Evolutionary conservation across 2,329 filamentous ascomycete species (phyloP).

Genomic region (Pestalotiopsis fici): DNA sequence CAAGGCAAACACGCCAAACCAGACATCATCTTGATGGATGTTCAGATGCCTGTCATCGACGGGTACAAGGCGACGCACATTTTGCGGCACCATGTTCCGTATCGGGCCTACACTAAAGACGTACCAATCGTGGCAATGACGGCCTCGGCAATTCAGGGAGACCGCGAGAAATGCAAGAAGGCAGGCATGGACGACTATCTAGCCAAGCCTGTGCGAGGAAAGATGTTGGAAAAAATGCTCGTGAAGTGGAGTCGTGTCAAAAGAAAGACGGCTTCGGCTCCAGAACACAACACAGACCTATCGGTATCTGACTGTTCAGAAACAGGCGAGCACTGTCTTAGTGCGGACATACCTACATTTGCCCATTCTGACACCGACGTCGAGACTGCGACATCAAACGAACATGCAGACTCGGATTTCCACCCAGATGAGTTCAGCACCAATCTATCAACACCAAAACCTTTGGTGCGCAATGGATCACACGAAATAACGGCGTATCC

Average conservation of each 20-base stretch:
- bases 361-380: slow-evolving; percentile 13
- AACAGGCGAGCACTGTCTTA: slow-evolving; percentile 39
- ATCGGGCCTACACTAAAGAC: slow-evolving; percentile 57
- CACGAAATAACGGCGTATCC: slow-evolving; percentile 39
- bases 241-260: slow-evolving; percentile 61
- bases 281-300: slow-evolving; percentile 22
- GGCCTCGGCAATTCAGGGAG: slow-evolving; percentile 75
- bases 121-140: slow-evolving; percentile 84
- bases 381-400: slow-evolving; percentile 18
- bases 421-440: slow-evolving; percentile 14
- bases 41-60: slow-evolving; percentile 76
- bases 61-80: slow-evolving; percentile 77
- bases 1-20: slow-evolving; percentile 56
- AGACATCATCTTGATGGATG: slow-evolving; percentile 78
- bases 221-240: slow-evolving; percentile 69
- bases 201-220: slow-evolving; percentile 71
- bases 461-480: slow-evolving; percentile 36
- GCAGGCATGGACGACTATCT: slow-evolving; percentile 79
- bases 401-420: slow-evolving; percentile 4
- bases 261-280: slow-evolving; percentile 19
- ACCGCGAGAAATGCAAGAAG: slow-evolving; percentile 71
- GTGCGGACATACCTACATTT: slow-evolving; percentile 21
- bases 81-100: slow-evolving; percentile 68
- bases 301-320: slow-evolving; percentile 48
- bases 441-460: slow-evolving; percentile 39